Conservation (phyloP, 345 rosid genomes). For the Citrus trifoliata region DNA sequence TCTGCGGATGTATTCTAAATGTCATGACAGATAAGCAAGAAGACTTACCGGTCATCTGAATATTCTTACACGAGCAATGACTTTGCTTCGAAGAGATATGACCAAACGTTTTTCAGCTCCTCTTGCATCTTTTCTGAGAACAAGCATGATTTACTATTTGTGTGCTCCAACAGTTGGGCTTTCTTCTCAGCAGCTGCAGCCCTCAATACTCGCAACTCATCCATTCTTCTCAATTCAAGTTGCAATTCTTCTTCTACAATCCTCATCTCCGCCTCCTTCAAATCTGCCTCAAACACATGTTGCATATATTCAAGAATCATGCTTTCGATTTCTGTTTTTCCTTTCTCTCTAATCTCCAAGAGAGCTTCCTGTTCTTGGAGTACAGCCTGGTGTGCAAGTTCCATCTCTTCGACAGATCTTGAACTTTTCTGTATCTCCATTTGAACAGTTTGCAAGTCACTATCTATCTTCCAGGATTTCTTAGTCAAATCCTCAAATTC, state of each 20-base stretch:
- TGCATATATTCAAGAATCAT: slow-evolving; percentile 60
- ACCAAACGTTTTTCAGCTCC: slow-evolving; percentile 33
- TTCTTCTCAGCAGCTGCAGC: slow-evolving; percentile 31
- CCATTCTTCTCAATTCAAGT: slow-evolving; percentile 24
- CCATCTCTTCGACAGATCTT: slow-evolving; percentile 41
- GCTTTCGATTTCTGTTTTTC: slow-evolving; percentile 40
- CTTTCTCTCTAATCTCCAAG: slow-evolving; percentile 46
- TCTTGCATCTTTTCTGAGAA: slow-evolving; percentile 41
- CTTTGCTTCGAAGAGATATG: slow-evolving; percentile 45
- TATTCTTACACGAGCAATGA: slow-evolving; percentile 20
- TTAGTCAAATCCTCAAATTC: slow-evolving; percentile 43
- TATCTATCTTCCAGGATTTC: slow-evolving; percentile 39
- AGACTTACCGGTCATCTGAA: slow-evolving; percentile 5
- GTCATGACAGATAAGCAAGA: slow-evolving; percentile 3
- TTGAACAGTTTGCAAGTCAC: slow-evolving; percentile 34
- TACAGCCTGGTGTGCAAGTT: slow-evolving; percentile 39
- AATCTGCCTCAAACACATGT: slow-evolving; percentile 44
- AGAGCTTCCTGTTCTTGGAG: slow-evolving; percentile 56
- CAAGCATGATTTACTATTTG: slow-evolving; percentile 6
- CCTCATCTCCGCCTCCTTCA: slow-evolving; percentile 52
- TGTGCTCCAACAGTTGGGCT: slow-evolving; percentile 26
- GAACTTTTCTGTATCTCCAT: slow-evolving; percentile 45
- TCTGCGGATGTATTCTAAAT: not conserved
- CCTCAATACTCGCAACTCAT: slow-evolving; percentile 34
- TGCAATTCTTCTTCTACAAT: slow-evolving; percentile 44